Evolutionary conservation across 306 rosid genomes (phyloP), one percentile per base, ranked within the genome.

Genomic region (Myrica gale): DNA sequence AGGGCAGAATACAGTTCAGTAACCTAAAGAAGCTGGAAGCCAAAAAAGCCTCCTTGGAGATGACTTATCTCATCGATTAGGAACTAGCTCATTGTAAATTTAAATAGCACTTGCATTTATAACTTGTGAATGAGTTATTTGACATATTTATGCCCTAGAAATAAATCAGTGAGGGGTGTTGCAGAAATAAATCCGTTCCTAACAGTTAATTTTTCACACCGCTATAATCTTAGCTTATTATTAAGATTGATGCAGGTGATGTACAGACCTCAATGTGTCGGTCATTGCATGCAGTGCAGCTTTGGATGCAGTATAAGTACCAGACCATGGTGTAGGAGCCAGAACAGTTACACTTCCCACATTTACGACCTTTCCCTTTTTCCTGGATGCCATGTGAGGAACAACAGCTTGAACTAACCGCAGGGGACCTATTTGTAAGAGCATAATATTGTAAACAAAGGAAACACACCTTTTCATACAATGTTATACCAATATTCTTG

Each of bases 361-460:
- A 74, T 95, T 92, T 23, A 89, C 98, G 58, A 95, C 90, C 86
- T 89, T 95, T 15, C 98, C 98, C 67, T 76, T 82, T 72, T 82
- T 82, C 81, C 90, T 83, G 37, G 85, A 72, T 15, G 91, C 97
- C 98, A 92, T 92, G 83, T 90, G 97, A 79, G 98, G 97, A 80
- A 86, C 84, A 78, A 89, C 96, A 45, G 96, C 88, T 84, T 95
- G 98, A 79, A 92, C 85, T 90, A 95, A 82, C 82, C 96, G 90
- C 82, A 95, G 73, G 37, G 93, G 60, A 83, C 98, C 98, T 92
- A 82, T 68, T 44, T 52, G 1, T 26, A 15, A 63, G 2, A 50
- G 1, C 19, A 62, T 21, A 76, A 50, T 48, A 56, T 47, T 32
- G 21, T 23, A 21, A 58, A 58, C 12, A 1, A 58, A 52, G 19